These are phyloP conservation scores for Fragaria ananassa DNA, from an alignment of 306 rosid species.

Conservation along the genomic window DNA sequence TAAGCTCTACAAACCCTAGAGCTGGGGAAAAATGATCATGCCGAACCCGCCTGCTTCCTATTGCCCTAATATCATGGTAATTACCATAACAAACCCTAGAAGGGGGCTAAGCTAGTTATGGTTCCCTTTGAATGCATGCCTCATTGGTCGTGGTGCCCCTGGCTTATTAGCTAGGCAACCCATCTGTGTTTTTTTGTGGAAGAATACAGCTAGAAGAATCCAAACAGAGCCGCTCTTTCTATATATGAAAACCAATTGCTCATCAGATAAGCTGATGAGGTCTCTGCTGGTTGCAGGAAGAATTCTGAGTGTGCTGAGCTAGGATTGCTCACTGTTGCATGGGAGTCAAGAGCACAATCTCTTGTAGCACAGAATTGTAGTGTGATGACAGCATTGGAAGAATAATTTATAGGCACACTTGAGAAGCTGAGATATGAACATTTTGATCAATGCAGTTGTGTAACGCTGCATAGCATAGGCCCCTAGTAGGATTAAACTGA, in stretches of 20 bases:
- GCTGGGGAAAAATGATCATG: constrained; percentile 3
- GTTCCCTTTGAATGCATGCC: constrained; percentile 3
- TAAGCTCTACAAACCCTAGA: constrained; percentile 9
- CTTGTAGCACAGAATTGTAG: background rate
- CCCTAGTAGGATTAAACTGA: background rate
- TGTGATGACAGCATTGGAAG: background rate
- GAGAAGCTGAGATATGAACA: background rate
- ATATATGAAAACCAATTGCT: background rate
- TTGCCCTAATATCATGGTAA: background rate
- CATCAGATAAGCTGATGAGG: background rate
- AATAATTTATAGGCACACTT: constrained; percentile 1
- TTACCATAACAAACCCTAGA: constrained; percentile 11
- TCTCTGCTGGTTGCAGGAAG: background rate
- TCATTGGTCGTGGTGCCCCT: background rate
- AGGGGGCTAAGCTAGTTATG: background rate
- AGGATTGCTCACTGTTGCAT: constrained; percentile 8
- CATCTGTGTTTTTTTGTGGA: constrained; percentile 4
- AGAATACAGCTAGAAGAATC: background rate
- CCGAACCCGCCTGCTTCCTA: constrained; percentile 12
- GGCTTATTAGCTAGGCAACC: background rate
- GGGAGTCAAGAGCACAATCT: background rate
- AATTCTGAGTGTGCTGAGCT: background rate
- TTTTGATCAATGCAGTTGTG: background rate
- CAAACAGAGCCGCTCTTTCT: constrained; percentile 1
- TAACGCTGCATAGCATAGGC: background rate